Evolutionary conservation across 805 yeast species (phyloP), one percentile per base, ranked within the genome.

Genomic region (Metschnikowia gruessii): DNA sequence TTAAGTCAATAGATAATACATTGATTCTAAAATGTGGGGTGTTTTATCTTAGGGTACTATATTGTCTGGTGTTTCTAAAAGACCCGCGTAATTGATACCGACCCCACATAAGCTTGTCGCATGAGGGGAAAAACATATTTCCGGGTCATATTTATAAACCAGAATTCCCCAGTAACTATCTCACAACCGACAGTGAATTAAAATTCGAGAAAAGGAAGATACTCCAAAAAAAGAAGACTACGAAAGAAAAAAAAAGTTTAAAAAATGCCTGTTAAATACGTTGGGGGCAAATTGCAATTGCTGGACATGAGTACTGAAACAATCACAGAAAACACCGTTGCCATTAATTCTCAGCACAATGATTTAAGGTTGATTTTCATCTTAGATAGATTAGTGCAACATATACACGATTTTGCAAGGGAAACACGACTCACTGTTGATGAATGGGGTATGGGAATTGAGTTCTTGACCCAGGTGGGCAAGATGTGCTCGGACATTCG

Each of bases 381-480:
- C 19, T 34, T 44, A 49, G 53, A 50, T 16, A 37, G 53, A 34
- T 33, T 55, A 29, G 55, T 57, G 12, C 54, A 48, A 34, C 60
- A 57, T 35, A 35, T 57, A 8, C 61, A 57, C 43, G 57, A 55
- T 37, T 57, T 57, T 47, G 58, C 60, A 29, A 43, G 58, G 29
- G 61, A 57, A 41, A 53, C 59, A 11, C 38, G 61, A 38, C 45
- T 57, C 18, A 56, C 58, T 15, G 50, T 55, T 10, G 55, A 56
- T 15, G 61, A 57, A 46, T 56, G 61, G 61, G 56, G 43, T 3
- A 24, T 37, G 6, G 61, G 55, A 8, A 55, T 57, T 19, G 40
- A 51, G 37, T 57, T 57, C 43, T 46, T 57, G 24, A 57, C 60
- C 13, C 49, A 54, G 31, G 51, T 48, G 18, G 61, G 61, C 16